Evolutionary conservation across 352 stramenopile genomes (phyloP), one percentile per base, ranked within the genome.

Genomic region (Phytophthora colocasiae): DNA sequence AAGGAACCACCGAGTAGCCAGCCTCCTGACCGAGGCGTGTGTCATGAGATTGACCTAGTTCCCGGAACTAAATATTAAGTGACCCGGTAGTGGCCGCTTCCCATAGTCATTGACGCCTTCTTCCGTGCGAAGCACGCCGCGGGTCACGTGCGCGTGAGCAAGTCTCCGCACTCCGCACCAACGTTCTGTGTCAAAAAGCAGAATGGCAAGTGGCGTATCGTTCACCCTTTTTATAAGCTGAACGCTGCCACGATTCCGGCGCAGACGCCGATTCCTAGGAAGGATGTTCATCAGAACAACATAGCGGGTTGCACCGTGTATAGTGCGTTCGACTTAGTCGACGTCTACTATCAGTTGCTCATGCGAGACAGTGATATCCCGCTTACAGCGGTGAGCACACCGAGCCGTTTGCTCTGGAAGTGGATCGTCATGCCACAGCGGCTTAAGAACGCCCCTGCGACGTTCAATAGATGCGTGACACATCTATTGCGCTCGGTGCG

Each of bases 181-280:
- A 57, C 60, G 10, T 58, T 65, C 38, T 65, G 57, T 11, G 46
- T 65, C 32, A 22, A 9, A 6, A 52, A 57, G 14, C 46, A 62
- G 2, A 80, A 32, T 7, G 48, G 60, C 0, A 44, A 36, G 0
- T 80, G 75, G 63, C 59, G 56, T 4, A 62, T 80, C 5, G 57
- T 81, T 17, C 72, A 81, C n/a, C 65, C 61, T 10, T 78, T 57
- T 32, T 75, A 78, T 40, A 79, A 73, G 39, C 49, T 77, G 31
- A 83, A 83, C 32, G 22, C 7, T 1, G 61, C 56, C 0, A 75
- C 60, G 0, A 39, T 80, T 4, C 62, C 59, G 34, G 14, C 34
- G 12, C 4, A 12, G 34, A 40, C 34, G 14, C 34, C 34, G 34
- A 40, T 40, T 15, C 8, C 4, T 40, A 4, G 34, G 0, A 66